Base-by-base conservation (phyloP, 805 yeast species). In the Saccharomycopsis selenospora region DNA sequence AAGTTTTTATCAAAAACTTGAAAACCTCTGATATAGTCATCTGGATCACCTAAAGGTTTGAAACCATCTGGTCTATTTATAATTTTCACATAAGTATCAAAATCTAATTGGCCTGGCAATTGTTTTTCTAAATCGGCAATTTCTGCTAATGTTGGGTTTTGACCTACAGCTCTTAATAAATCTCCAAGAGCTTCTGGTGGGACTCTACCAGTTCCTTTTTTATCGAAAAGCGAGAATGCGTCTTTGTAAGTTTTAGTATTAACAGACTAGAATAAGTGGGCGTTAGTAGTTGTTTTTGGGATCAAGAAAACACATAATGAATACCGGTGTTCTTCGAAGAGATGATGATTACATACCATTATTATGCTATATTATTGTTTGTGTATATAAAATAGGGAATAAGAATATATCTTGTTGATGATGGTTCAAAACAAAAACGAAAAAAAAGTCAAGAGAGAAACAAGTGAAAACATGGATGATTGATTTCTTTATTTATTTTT, bases 1-100 rank as follows among this genome's bases (percentile, higher is more conserved):
- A 84, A 79, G 56, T 89, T 95, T 71, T 91, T 93, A 70, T 93
- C 99, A 59, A 93, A 93, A 4, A 93, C 97, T 70, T 93, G 98
- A 78, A 93, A 93, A 0, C 91, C 93, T 63, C 91, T 36, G 62
- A 93, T 79, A 67, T 91, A 93, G 66, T 93, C 56, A 66, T 82
- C 87, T 38, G 95, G 89, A 59, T 85, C 85, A 11, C 96, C 96
- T 51, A 86, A 76, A 36, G 88, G 80, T 66, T 84, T 83, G 76
- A 85, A 87, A 0, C 95, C 95, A 58, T 85, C 88, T 40, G 93
- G 95, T 67, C 95, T 80, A 66, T 82, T 81, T 57, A 86, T 80
- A 59, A 87, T 75, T 64, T 77, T 76, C 51, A 81, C 79, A 66
- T 85, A 88, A 13, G 87, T 78, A 51, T 82, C 90, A 56, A 81